These are phyloP conservation scores for Diutina sp. DNA, from an alignment of 1,139 yeast genomes.

Conservation along the genomic window DNA sequence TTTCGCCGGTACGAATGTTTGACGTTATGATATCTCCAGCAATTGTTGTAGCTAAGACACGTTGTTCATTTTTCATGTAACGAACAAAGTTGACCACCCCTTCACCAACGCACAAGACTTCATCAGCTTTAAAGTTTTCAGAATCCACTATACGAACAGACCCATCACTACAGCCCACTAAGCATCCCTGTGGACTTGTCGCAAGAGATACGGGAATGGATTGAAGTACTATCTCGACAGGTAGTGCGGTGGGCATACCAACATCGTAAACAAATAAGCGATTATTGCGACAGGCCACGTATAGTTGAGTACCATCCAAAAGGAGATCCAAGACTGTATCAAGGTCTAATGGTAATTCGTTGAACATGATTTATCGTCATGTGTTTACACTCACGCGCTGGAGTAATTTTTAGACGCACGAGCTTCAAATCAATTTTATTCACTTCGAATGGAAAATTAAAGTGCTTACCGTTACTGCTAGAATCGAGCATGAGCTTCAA, in stretches of 20 bases:
- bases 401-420: neutral
- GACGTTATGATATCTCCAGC: neutral
- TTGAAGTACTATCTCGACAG: neutral
- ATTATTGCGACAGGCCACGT: neutral
- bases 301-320: neutral
- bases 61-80: neutral
- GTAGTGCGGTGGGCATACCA: neutral
- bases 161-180: conserved; percentile 18
- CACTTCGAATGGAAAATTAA: too few species aligned
- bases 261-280: neutral
- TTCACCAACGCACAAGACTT: neutral
- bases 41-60: neutral
- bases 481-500: neutral
- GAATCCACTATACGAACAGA: conserved; percentile 25
- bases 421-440: neutral
- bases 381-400: neutral
- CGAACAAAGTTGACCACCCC: neutral
- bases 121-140: conserved; percentile 17
- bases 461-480: too few species aligned
- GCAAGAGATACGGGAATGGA: neutral
- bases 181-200: neutral
- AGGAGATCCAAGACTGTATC: neutral
- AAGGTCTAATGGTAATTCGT: neutral
- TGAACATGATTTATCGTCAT: neutral
- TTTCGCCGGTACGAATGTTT: neutral